These are phyloP conservation scores for Tylopilus subfusipes DNA, from an alignment of 768 basidiomycete species.

Conservation along the genomic window DNA sequence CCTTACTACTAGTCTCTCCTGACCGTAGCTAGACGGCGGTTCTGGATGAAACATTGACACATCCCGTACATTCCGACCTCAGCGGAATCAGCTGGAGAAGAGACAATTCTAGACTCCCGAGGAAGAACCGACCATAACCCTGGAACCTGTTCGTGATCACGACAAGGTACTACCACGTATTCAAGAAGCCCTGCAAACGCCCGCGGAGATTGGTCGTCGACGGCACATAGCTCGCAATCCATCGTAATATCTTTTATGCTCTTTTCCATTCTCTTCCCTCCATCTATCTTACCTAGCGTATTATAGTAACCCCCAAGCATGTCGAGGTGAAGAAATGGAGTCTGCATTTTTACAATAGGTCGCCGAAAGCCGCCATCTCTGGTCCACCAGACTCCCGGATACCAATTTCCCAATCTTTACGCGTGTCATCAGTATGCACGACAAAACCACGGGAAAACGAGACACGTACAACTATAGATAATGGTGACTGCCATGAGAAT, in stretches of 20 bases:
- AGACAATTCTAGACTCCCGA: not conserved
- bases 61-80: not conserved
- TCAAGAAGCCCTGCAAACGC: not conserved
- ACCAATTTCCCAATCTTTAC: constrained; percentile 90
- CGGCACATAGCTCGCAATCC: not conserved
- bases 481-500: constrained; percentile 98
- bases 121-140: too few species aligned
- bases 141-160: too few species aligned
- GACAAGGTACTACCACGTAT: not conserved
- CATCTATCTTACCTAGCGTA: constrained; percentile 11
- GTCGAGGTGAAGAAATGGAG: not conserved
- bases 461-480: constrained; percentile 69
- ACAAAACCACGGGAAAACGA: not conserved
- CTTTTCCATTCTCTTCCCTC: constrained; percentile 1
- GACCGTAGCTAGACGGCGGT: not conserved
- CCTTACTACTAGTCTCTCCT: too few species aligned
- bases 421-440: not conserved
- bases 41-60: not conserved
- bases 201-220: not conserved
- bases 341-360: constrained; percentile 54
- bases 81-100: not conserved
- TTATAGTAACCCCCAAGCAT: constrained; percentile 2
- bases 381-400: constrained; percentile 74
- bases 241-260: not conserved
- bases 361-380: constrained; percentile 78